Percentiles rank a stretch among this genome's conserved stretches.
These are phyloP conservation scores for Ambrosiella xylebori DNA, from an alignment of 2,329 filamentous ascomycete genomes.

Conservation along the genomic window DNA sequence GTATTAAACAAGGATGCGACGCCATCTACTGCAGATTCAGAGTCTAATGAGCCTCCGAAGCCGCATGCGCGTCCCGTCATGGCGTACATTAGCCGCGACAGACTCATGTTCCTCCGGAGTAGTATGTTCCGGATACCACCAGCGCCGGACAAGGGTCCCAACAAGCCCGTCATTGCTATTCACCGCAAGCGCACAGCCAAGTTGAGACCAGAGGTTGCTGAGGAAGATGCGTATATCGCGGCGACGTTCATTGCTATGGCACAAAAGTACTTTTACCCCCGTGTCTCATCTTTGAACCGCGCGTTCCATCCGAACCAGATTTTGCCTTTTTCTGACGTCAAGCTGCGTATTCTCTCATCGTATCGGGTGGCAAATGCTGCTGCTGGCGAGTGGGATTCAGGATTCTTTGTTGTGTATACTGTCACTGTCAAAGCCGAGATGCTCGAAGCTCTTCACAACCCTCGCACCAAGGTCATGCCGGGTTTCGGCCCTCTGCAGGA, in stretches of 20 bases:
- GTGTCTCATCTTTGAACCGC: conserved; percentile 14
- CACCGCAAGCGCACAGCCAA: conserved; percentile 30
- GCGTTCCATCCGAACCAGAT: conserved; percentile 13
- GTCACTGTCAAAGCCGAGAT: conserved; percentile 31
- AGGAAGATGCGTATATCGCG: conserved; percentile 36
- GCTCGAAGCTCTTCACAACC: conserved; percentile 32
- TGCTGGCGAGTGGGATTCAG: conserved; percentile 11
- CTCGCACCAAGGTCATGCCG: conserved; percentile 15
- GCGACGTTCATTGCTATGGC: conserved; percentile 39
- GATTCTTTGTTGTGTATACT: conserved; percentile 36
- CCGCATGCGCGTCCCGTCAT: conserved; percentile 22
- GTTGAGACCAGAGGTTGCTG: conserved; percentile 29
- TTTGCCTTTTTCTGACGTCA: conserved; percentile 29
- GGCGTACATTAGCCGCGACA: conserved; percentile 16
- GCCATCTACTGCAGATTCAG: no score
- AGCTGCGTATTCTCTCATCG: conserved; percentile 33
- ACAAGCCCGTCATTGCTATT: conserved; percentile 31
- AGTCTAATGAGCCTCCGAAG: conserved; percentile 15
- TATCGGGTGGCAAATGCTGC: conserved; percentile 23
- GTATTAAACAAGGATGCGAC: neutral
- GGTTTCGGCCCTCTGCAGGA: conserved; percentile 3
- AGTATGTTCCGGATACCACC: conserved; percentile 30
- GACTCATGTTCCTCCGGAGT: conserved; percentile 24
- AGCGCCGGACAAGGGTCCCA: conserved; percentile 25
- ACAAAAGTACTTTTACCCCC: conserved; percentile 33